phyloP scores from a whole-genome alignment of 148 eudicot species.

The Rhododendron vialii region DNA sequence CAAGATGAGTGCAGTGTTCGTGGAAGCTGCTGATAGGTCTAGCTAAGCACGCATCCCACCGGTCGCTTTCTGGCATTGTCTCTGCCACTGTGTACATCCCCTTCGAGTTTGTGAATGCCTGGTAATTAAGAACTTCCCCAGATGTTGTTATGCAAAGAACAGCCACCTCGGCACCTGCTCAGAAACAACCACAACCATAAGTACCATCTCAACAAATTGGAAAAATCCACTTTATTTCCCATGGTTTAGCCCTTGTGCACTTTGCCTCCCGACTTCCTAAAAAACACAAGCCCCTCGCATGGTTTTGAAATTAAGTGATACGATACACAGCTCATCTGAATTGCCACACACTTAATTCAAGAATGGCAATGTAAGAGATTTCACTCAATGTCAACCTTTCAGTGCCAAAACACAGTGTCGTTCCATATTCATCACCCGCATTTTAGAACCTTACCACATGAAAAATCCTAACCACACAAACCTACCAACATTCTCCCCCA shows the following conservation, averaged over 20 bases:
- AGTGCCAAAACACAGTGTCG: background rate
- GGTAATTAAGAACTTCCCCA: slow-evolving; percentile 92
- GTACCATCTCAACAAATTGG: background rate
- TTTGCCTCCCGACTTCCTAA: background rate
- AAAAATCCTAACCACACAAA: background rate
- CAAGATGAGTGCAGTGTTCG: slow-evolving; percentile 61
- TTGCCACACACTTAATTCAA: background rate
- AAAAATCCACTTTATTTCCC: background rate
- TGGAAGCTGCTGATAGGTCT: slow-evolving; percentile 98
- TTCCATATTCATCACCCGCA: background rate
- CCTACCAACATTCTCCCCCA: background rate
- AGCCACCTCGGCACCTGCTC: slow-evolving; percentile 97
- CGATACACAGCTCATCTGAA: background rate
- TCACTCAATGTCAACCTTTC: background rate
- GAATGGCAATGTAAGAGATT: background rate
- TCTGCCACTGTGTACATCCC: slow-evolving; percentile 91
- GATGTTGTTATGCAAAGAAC: slow-evolving; percentile 97
- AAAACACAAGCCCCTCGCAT: background rate
- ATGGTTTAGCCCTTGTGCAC: background rate
- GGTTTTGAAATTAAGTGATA: background rate
- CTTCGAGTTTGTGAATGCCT: slow-evolving; percentile 84
- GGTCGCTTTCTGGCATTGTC: slow-evolving; percentile 94
- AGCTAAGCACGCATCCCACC: slow-evolving; percentile 91
- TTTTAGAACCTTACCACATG: background rate
- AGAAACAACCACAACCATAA: slow-evolving; percentile 4